Base-by-base conservation (phyloP, 2,329 filamentous ascomycete genomes). In the Karstenula rhodostoma region DNA sequence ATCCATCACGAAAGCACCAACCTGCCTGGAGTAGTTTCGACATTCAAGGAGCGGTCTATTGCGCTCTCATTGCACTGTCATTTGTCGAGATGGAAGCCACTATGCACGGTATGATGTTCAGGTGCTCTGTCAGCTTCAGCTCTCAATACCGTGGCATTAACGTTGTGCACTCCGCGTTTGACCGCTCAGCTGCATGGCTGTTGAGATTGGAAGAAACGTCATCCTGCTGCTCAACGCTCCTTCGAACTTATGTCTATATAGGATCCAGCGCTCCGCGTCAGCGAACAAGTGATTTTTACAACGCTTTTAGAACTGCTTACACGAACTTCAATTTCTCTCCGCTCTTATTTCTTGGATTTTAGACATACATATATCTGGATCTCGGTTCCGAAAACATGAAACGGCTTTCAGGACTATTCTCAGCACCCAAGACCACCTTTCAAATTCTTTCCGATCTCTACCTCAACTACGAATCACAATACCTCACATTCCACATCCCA, bases 401-500 rank as follows among this genome's bases (percentile, higher is more conserved):
- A 29, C 68, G 70, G 10, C 57, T 74, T 27, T 70, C 70, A 10
- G 64, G 64, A 43, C 59, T 74, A 8, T 73, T 73, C 50, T 66
- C 66, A 7, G 29, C 61, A 1, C 60, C 71, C 4, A 69, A 73
- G 49, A 66, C 67, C 7, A 57, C 67, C 23, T 72, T 76, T 55
- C 73, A 76, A 48, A 57, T 76, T 19, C 65, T 76, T 42, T 76
- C 73, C 9, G 74, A 77, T 57, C 69, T 76, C 8, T 62, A 76
- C 47, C 59, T 76, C 13, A 65, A 74, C 51, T 58, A 71, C 62
- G 68, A 69, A 22, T 64, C 64, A 3, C 71, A 75, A 66, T 75
- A 76, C 54, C 65, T 71, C 17, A 66, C 70, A 12, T 76, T 75
- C 60, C 67, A 74, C 64, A 68, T 76, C 42, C 72, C 72, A 0